phyloP scores from a whole-genome alignment of 2,329 filamentous ascomycete genomes.

The Scedosporium aurantiacum region DNA sequence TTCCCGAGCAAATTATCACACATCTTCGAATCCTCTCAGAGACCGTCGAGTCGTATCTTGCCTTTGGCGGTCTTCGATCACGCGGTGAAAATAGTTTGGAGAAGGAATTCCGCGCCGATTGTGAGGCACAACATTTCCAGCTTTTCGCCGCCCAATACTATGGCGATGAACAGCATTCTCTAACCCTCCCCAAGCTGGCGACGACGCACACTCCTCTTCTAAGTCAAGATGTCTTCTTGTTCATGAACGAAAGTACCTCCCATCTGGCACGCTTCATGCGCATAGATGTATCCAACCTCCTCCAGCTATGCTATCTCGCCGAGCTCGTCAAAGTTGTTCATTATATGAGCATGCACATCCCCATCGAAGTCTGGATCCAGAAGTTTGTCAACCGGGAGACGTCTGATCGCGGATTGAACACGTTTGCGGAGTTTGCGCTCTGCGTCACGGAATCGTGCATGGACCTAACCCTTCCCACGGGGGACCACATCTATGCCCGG shows the following conservation, averaged over 20 bases:
- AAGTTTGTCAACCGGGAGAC: slow-evolving; percentile 30
- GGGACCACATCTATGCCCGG: background rate
- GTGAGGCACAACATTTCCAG: slow-evolving; percentile 62
- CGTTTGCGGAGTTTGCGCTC: slow-evolving; percentile 45
- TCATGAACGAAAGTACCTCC: slow-evolving; percentile 69
- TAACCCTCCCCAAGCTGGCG: slow-evolving; percentile 21
- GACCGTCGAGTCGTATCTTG: slow-evolving; percentile 75
- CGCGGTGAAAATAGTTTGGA: slow-evolving; percentile 50
- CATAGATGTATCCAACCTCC: slow-evolving; percentile 65
- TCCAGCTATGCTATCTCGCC: slow-evolving; percentile 79
- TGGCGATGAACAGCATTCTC: slow-evolving; percentile 14
- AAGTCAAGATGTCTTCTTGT: slow-evolving; percentile 62
- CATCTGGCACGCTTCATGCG: slow-evolving; percentile 56
- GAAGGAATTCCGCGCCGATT: slow-evolving; percentile 55
- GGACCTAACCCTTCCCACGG: slow-evolving; percentile 12
- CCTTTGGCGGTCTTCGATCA: slow-evolving; percentile 59
- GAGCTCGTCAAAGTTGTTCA: slow-evolving; percentile 77
- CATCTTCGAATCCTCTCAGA: slow-evolving; percentile 83
- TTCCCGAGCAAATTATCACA: slow-evolving; percentile 73
- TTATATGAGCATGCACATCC: slow-evolving; percentile 44
- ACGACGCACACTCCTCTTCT: slow-evolving; percentile 49
- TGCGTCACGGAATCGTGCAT: slow-evolving; percentile 33
- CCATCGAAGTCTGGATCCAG: slow-evolving; percentile 36
- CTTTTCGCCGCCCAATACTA: slow-evolving; percentile 56
- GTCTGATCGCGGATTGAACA: slow-evolving; percentile 34